Conservation (phyloP, 2,329 filamentous ascomycete species). For the Penicillium sp. region DNA sequence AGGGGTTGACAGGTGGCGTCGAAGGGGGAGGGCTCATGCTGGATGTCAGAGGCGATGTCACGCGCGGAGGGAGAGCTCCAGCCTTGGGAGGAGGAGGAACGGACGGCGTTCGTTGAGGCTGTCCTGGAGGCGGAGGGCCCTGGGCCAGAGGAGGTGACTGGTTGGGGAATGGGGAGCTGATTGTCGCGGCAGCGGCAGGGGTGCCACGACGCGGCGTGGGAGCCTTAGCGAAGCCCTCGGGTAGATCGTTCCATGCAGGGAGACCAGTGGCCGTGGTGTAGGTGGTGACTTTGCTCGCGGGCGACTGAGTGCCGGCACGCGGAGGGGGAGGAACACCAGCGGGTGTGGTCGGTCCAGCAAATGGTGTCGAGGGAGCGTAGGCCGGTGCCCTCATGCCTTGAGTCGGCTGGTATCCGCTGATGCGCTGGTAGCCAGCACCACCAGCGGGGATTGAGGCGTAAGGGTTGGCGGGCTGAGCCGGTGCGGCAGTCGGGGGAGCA, state of each 20-base stretch:
- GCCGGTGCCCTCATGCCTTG: slow-evolving; percentile 29
- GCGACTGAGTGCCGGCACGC: slow-evolving; percentile 62
- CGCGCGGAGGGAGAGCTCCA: slow-evolving; percentile 57
- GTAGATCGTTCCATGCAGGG: slow-evolving; percentile 91
- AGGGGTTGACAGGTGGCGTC: slow-evolving; percentile 38
- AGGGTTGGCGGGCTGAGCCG: slow-evolving; percentile 21
- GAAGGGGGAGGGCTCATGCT: slow-evolving; percentile 60
- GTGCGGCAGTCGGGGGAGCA: slow-evolving; percentile 15
- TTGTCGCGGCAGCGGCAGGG: slow-evolving; percentile 59
- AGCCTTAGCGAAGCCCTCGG: slow-evolving; percentile 69
- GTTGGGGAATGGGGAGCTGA: slow-evolving; percentile 70
- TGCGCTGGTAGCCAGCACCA: slow-evolving; percentile 32
- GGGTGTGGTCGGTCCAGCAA: slow-evolving; percentile 45
- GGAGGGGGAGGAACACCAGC: slow-evolving; percentile 55
- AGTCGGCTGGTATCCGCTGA: slow-evolving; percentile 54
- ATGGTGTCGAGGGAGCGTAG: slow-evolving; percentile 42
- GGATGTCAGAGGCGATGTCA: slow-evolving; percentile 65
- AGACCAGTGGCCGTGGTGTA: slow-evolving; percentile 60
- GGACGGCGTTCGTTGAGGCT: slow-evolving; percentile 61
- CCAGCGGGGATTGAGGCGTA: slow-evolving; percentile 31
- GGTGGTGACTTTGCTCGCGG: slow-evolving; percentile 58
- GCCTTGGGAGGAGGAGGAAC: slow-evolving; percentile 82
- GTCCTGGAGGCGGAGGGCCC: slow-evolving; percentile 53
- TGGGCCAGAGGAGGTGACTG: slow-evolving; percentile 48
- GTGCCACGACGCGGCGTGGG: slow-evolving; percentile 69